A percentile compares a stretch with the other conserved stretches of the same genome.
phyloP scores from a whole-genome alignment of 805 yeast genomes.

The Cyberlindnera lachancei region DNA sequence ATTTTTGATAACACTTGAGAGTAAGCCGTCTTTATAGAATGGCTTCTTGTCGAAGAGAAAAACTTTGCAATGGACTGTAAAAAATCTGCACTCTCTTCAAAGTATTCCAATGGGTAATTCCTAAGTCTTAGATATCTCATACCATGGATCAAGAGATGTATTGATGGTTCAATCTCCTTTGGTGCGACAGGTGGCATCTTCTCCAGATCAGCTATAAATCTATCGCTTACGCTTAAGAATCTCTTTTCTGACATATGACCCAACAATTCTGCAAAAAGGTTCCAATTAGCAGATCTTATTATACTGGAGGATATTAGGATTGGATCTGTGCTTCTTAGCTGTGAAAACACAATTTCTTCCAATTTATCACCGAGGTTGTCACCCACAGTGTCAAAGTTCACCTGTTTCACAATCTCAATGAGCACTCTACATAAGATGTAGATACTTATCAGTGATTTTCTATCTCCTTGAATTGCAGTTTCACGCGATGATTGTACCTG shows the following conservation, averaged over 20 bases:
- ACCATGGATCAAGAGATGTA: conserved; percentile 77
- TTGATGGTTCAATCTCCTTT: conserved; percentile 47
- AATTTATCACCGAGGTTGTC: conserved; percentile 74
- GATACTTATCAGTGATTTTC: conserved; percentile 80
- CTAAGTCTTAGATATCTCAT: conserved; percentile 79
- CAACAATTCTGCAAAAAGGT: conserved; percentile 75
- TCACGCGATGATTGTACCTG: conserved; percentile 41
- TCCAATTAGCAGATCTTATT: conserved; percentile 90
- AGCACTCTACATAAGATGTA: conserved; percentile 86
- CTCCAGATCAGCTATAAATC: conserved; percentile 89
- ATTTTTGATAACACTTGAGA: conserved; percentile 76
- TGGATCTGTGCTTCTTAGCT: conserved; percentile 83
- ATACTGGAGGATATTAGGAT: conserved; percentile 52
- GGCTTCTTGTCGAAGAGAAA: conserved; percentile 57
- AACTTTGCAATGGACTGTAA: conserved; percentile 81
- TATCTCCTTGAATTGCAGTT: conserved; percentile 74
- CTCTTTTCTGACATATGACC: conserved; percentile 87
- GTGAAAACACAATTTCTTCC: conserved; percentile 91
- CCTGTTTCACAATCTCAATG: conserved; percentile 85
- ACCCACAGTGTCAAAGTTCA: conserved; percentile 65
- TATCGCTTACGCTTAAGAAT: conserved; percentile 82
- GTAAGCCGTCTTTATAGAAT: conserved; percentile 65
- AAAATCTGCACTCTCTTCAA: conserved; percentile 93
- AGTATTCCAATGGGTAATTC: conserved; percentile 78
- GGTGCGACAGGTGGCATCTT: conserved; percentile 54